Percentiles rank a stretch among this genome's conserved stretches.
These are phyloP conservation scores for Tolypocladium inflatum DNA, from an alignment of 2,329 filamentous ascomycete genomes.

Conservation along the genomic window DNA sequence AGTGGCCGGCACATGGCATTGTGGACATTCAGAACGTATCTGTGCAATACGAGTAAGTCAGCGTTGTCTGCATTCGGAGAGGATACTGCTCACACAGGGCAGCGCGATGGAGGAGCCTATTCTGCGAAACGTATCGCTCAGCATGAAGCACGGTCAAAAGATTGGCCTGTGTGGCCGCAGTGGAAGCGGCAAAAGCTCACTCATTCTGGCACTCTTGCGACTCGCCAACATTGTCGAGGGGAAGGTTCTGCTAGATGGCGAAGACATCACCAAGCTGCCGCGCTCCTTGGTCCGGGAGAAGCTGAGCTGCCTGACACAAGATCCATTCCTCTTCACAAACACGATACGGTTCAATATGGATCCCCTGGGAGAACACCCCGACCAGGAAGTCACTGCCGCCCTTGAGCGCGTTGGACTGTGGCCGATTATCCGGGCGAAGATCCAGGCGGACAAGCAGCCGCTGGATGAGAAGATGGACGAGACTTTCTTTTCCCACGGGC, in stretches of 20 bases:
- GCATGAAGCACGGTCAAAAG: conserved; percentile 23
- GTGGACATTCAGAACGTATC: conserved; percentile 14
- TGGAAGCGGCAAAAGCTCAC: conserved; percentile 26
- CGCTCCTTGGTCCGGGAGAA: conserved; percentile 14
- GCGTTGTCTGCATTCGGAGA: no score
- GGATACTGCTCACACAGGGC: no score
- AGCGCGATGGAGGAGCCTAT: not conserved
- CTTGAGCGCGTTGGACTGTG: conserved; percentile 36
- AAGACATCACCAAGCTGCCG: conserved; percentile 23
- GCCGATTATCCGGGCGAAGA: conserved; percentile 26
- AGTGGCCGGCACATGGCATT: conserved; percentile 13
- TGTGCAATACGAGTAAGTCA: conserved; percentile 18
- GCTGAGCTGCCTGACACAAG: conserved; percentile 38
- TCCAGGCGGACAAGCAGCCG: conserved; percentile 21
- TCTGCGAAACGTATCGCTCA: conserved; percentile 19
- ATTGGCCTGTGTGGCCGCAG: conserved; percentile 36
- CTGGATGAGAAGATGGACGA: conserved; percentile 24
- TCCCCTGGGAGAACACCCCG: conserved; percentile 18
- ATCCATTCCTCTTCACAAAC: conserved; percentile 32
- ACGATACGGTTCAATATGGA: conserved; percentile 38
- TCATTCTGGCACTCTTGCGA: conserved; percentile 35
- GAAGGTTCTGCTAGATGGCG: conserved; percentile 33
- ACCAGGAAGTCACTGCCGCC: conserved; percentile 31
- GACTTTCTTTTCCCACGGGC: conserved; percentile 31
- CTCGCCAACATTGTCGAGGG: conserved; percentile 36